phyloP scores from a whole-genome alignment of 2,329 filamentous ascomycete species.

The Paraphoma chrysanthemicola region DNA sequence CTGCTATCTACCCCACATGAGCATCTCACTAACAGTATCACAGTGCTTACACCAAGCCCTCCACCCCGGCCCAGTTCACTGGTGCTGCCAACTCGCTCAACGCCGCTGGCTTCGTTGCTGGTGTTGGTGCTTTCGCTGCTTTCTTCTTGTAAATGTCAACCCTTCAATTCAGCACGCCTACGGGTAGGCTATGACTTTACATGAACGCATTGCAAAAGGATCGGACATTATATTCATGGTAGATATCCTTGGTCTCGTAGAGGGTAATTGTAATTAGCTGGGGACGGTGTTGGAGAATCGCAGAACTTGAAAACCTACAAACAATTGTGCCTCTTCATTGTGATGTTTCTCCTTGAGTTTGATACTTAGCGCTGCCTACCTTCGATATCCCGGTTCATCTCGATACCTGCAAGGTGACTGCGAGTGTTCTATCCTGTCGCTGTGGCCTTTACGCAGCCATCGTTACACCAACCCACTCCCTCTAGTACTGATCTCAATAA shows the following conservation, averaged over 20 bases:
- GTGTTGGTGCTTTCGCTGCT: conserved; percentile 51
- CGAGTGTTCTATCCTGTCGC: too few species aligned
- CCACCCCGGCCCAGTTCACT: conserved; percentile 44
- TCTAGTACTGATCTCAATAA: not conserved
- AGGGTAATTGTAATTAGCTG: conserved; percentile 40
- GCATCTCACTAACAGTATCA: conserved; percentile 12
- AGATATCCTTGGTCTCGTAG: conserved; percentile 35
- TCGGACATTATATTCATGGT: conserved; percentile 24
- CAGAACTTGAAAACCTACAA: conserved; percentile 28
- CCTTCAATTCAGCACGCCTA: conserved; percentile 35
- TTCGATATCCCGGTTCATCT: too few species aligned
- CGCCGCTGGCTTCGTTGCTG: conserved; percentile 48
- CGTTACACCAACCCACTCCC: too few species aligned
- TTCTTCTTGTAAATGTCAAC: conserved; percentile 52
- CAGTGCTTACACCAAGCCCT: conserved; percentile 39
- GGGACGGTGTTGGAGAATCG: conserved; percentile 23
- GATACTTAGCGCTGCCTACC: too few species aligned
- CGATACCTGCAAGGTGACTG: too few species aligned
- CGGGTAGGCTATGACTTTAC: conserved; percentile 49
- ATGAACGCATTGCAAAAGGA: conserved; percentile 38
- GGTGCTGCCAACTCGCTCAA: conserved; percentile 47
- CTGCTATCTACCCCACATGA: not conserved
- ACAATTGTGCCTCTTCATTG: conserved; percentile 1
- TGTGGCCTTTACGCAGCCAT: too few species aligned
- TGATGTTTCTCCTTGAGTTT: conserved; percentile 4